Base-by-base conservation (phyloP, 106 monocot genomes). In the Acanthochlamys bracteata region DNA sequence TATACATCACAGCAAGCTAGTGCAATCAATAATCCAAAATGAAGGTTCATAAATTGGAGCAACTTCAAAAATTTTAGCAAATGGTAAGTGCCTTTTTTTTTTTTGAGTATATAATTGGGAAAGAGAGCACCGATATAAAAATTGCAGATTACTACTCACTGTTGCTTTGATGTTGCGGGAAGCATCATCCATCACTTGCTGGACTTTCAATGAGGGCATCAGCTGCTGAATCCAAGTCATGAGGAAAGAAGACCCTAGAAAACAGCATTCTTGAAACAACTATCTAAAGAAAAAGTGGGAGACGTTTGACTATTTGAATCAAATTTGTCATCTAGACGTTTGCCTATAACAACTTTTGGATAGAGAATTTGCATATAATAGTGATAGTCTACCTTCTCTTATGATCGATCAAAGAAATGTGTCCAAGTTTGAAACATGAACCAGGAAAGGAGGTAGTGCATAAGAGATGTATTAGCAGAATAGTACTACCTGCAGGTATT, bases 201-300 rank as follows among this genome's bases (percentile, higher is more conserved):
- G n/a, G 72, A 61, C 61, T 75, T 67, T 89, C 86, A 54, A 93
- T 68, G 53, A 89, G 64, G 41, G 78, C 79, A 72, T 86, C 81
- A 23, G 83, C 89, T 49, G 81, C 83, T 39, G 86, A 70, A 74
- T 94, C 86, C 69, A 94, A 70, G 56, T 89, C 89, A 24, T 84
- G 77, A 41, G 89, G 89, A 56, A 93, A 89, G 75, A 93, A 89
- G 19, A 93, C 76, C 71, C 93, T 93, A 40, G 69, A 74, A 60
- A 25, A 56, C 15, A 22, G 25, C 10, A 60, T 39, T 4, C 19
- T 1, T 33, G 33, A 61, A 33, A 14, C 9, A 7, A n/a, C 4
- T 7, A n/a, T 20, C 56, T 33, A 33, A 33, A 47, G 4, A 17
- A 47, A 20, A 25, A 39, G 6, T 22, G 55, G 55, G 19, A 9